A percentile compares a stretch with the other conserved stretches of the same genome.
phyloP scores from a whole-genome alignment of 129 eudicot genomes.

The Tagetes patula region DNA sequence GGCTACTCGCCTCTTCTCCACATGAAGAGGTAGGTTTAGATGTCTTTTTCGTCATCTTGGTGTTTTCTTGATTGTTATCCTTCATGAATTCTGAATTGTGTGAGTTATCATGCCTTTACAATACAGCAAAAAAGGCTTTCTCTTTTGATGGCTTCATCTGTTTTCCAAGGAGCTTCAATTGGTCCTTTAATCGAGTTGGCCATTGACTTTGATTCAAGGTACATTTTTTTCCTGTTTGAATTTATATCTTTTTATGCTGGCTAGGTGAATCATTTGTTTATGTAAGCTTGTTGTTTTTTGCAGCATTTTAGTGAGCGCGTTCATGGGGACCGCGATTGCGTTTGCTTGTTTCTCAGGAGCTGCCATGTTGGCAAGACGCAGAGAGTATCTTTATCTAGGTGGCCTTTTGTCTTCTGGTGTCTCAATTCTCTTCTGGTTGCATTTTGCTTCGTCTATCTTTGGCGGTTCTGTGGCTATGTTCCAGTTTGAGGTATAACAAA shows the following conservation, averaged over 20 bases:
- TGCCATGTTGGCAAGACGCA: conserved; percentile 88
- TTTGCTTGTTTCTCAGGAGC: conserved; percentile 94
- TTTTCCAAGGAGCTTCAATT: conserved; percentile 77
- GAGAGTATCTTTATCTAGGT: conserved; percentile 82
- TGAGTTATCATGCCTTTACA: background rate
- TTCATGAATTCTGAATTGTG: background rate
- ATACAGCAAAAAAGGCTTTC: conserved; percentile 73
- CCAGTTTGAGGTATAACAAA: conserved; percentile 67
- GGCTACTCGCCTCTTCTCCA: conserved; percentile 66
- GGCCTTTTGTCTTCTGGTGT: conserved; percentile 86
- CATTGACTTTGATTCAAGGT: conserved; percentile 73
- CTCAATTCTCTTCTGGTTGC: conserved; percentile 94
- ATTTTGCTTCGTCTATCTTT: conserved; percentile 77
- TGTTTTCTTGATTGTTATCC: background rate
- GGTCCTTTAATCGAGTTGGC: conserved; percentile 85
- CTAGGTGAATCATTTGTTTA: background rate
- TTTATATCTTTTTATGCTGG: background rate
- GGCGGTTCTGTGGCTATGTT: conserved; percentile 75
- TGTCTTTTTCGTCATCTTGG: background rate
- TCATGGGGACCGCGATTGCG: conserved; percentile 83
- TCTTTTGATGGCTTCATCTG: conserved; percentile 75
- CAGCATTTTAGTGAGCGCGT: conserved; percentile 82
- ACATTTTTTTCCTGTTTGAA: background rate
- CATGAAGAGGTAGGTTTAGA: conserved; percentile 55
- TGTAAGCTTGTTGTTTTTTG: background rate